Evolutionary conservation across 2,329 filamentous ascomycete species (phyloP).

Genomic region (Fusarium beomiforme): DNA sequence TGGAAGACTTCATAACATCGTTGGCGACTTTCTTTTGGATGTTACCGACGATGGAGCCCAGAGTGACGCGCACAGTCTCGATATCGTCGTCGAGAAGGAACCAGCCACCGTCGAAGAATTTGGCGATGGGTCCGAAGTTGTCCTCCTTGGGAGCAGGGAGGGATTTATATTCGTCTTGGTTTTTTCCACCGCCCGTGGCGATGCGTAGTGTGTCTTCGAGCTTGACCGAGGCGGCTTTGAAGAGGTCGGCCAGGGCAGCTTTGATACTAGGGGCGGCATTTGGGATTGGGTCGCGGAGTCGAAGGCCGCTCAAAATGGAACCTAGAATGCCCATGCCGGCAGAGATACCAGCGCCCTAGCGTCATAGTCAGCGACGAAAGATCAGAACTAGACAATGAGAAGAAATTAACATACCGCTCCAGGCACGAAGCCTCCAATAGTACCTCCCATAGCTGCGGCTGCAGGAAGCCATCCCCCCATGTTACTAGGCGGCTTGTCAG

Average conservation of each 20-base stretch:
- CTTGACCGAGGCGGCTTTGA: not conserved
- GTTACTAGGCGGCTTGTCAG: not conserved
- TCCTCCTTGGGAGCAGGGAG: constrained; percentile 18
- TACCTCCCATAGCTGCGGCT: not conserved
- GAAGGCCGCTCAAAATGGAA: not conserved
- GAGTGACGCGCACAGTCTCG: constrained; percentile 5
- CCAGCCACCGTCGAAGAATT: constrained; percentile 33
- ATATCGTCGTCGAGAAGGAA: constrained; percentile 29
- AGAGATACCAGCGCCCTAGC: not conserved
- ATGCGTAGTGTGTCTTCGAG: constrained; percentile 13
- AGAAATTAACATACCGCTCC: not conserved
- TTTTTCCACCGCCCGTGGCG: not conserved
- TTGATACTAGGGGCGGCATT: too few species aligned
- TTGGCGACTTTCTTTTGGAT: constrained; percentile 35
- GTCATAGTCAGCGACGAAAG: rapidly evolving
- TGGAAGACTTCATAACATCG: constrained; percentile 25
- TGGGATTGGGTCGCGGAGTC: too few species aligned
- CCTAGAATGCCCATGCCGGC: not conserved
- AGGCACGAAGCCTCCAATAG: constrained; percentile 2
- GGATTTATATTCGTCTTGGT: constrained; percentile 5
- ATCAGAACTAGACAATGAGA: rapidly evolving
- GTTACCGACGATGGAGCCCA: constrained; percentile 22
- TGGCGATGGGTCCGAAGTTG: constrained; percentile 17
- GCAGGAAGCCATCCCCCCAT: constrained; percentile 11
- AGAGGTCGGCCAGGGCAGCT: not conserved